phyloP scores from a whole-genome alignment of 768 basidiomycete species.

The Boletus sp. region DNA sequence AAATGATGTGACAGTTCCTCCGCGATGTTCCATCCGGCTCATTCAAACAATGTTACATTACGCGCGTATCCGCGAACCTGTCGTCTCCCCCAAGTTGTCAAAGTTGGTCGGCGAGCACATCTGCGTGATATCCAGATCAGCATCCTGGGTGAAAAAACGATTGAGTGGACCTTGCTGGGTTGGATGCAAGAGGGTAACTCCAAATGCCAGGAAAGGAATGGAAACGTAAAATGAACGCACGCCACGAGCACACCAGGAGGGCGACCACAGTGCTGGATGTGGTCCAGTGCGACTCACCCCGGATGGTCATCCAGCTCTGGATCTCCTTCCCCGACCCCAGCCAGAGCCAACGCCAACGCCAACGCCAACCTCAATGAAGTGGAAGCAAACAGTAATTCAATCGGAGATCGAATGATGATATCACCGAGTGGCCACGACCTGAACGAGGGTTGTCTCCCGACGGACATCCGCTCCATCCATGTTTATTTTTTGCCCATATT shows the following conservation, averaged over 20 bases:
- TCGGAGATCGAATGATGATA: neutral
- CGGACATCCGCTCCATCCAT: neutral
- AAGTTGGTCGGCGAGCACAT: neutral
- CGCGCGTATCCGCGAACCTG: neutral
- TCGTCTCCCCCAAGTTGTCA: neutral
- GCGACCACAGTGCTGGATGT: neutral
- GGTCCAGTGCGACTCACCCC: neutral
- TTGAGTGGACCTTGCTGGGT: no score
- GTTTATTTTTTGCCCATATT: neutral
- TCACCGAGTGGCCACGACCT: neutral
- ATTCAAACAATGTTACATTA: no score
- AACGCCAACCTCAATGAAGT: neutral
- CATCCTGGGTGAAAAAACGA: neutral
- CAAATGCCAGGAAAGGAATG: neutral
- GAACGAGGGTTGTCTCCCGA: neutral
- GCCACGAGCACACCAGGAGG: neutral
- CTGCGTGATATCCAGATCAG: neutral
- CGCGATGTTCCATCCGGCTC: no score
- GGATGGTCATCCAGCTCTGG: neutral
- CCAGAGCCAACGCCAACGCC: neutral
- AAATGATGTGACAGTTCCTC: neutral
- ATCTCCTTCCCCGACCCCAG: neutral
- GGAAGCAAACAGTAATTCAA: neutral
- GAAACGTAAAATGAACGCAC: neutral
- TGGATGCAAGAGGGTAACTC: neutral